A percentile compares a stretch with the other conserved stretches of the same genome.
Evolutionary conservation across 2,329 filamentous ascomycete species (phyloP).

Genomic region (Penicillium vulpinum): DNA sequence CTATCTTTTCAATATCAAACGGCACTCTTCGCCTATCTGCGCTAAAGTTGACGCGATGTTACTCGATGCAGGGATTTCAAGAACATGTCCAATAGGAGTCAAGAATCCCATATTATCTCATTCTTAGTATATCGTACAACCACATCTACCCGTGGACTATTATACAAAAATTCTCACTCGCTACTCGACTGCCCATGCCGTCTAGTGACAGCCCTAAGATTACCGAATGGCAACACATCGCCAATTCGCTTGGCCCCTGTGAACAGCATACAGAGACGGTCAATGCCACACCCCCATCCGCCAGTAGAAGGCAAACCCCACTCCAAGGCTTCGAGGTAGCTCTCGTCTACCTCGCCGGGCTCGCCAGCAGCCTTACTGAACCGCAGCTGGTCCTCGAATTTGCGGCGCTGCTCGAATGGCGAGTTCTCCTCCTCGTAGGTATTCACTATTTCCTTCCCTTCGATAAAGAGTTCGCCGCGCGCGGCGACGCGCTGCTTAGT

Average conservation of each 20-base stretch:
- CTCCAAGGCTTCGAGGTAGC: constrained; percentile 79
- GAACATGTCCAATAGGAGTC: constrained; percentile 1
- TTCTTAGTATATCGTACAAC: constrained; percentile 10
- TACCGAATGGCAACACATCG: constrained; percentile 88
- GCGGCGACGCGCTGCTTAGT: constrained; percentile 74
- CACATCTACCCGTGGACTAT: constrained; percentile 1
- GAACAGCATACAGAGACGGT: constrained; percentile 89
- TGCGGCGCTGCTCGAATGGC: constrained; percentile 78
- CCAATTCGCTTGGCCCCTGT: constrained; percentile 74
- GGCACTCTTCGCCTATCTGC: background rate
- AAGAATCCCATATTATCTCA: background rate
- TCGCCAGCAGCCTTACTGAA: constrained; percentile 52
- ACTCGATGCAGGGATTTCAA: background rate
- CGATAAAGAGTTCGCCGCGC: constrained; percentile 80
- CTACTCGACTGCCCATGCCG: constrained; percentile 11
- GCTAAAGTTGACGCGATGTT: background rate
- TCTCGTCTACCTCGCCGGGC: constrained; percentile 65
- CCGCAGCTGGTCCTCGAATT: constrained; percentile 66
- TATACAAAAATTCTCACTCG: background rate
- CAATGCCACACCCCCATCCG: constrained; percentile 93
- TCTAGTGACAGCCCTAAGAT: constrained; percentile 58
- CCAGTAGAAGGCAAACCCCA: constrained; percentile 93
- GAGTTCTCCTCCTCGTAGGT: constrained; percentile 99
- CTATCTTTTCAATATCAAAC: background rate
- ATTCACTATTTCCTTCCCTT: constrained; percentile 81